Base-by-base conservation (phyloP, 331 rosid species). In the Acacia pycnantha region DNA sequence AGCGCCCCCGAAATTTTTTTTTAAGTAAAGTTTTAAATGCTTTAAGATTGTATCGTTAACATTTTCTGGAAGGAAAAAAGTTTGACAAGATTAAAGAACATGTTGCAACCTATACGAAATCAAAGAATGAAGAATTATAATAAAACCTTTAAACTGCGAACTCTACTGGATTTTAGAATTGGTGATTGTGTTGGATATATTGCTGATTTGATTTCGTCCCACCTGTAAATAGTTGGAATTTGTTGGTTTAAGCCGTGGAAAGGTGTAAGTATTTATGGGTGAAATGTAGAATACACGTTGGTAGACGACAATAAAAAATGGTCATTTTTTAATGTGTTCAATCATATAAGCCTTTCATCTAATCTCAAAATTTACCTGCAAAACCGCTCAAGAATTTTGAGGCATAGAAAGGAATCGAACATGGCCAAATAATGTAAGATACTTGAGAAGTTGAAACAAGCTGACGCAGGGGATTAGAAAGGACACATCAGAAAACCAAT, bases 161-260 rank as follows among this genome's bases (percentile, higher is more conserved):
- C 77, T 61, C 97, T 0, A 87, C 97, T 0, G 85, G 90, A 11
- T 96, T 96, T 88, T 94, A 88, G 85, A 70, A 77, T 53, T 46
- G 54, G 2, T 59, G 51, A n/a, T 76, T 66, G 3, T 70, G 40
- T 26, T 59, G 43, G 31, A 26, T 37, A 37, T 40, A 53, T 33
- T 13, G 69, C 15, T 51, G n/a, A 37, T 37, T 51, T 51, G 58
- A 18, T 14, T 35, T 53, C 12, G 41, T 8, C 66, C 43, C 37
- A 46, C 46, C n/a, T 19, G 24, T 46, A 6, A 29, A 65, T 56
- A 24, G 74, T 74, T 70, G 41, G 13, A 24, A 6, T 44, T n/a
- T 70, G 35, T 70, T 41, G 54, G 54, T 70, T 70, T 14, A 31
- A 33, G 46, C 24, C 2, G 29, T 27, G 71, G 15, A 18, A 31